Percentiles rank a stretch among this genome's conserved stretches.
Evolutionary conservation across 306 rosid species (phyloP).

Genomic region (Rosa lucieae): DNA sequence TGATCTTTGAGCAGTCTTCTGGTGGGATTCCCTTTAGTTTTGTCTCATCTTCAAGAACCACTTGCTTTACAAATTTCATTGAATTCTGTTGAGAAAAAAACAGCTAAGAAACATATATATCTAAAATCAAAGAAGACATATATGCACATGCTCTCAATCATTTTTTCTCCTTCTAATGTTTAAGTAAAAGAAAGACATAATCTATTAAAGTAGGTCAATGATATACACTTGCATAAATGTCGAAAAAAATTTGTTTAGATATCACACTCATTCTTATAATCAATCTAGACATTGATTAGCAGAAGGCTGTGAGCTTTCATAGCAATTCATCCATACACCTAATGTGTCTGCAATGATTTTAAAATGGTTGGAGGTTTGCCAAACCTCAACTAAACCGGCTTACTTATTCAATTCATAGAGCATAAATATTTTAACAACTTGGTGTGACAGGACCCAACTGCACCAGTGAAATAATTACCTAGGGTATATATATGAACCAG

Average conservation of each 20-base stretch:
- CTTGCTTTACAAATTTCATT: slow-evolving; percentile 91
- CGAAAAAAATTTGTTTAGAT: background rate
- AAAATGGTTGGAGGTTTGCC: slow-evolving; percentile 47
- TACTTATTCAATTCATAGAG: background rate
- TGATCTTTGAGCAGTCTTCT: slow-evolving; percentile 74
- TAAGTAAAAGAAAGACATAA: background rate
- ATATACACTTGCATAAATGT: background rate
- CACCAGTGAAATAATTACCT: background rate
- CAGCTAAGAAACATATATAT: background rate
- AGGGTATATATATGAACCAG: background rate
- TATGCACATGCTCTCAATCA: background rate
- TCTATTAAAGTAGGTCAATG: slow-evolving; percentile 3
- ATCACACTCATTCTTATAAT: slow-evolving; percentile 1
- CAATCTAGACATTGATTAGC: background rate
- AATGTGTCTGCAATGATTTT: slow-evolving; percentile 12
- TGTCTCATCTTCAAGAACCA: slow-evolving; percentile 85
- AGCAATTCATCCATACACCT: slow-evolving; percentile 7
- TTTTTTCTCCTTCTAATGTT: background rate
- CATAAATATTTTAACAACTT: slow-evolving; percentile 9
- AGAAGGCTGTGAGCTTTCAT: background rate
- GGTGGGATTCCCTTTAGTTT: slow-evolving; percentile 84
- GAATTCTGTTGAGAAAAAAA: slow-evolving; percentile 52
- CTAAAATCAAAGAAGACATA: background rate
- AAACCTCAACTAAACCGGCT: slow-evolving; percentile 35
- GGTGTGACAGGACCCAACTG: slow-evolving; percentile 19